Conservation (phyloP, 225 moss, liverwort and hornwort genomes). For the Pleurozium schreberi region DNA sequence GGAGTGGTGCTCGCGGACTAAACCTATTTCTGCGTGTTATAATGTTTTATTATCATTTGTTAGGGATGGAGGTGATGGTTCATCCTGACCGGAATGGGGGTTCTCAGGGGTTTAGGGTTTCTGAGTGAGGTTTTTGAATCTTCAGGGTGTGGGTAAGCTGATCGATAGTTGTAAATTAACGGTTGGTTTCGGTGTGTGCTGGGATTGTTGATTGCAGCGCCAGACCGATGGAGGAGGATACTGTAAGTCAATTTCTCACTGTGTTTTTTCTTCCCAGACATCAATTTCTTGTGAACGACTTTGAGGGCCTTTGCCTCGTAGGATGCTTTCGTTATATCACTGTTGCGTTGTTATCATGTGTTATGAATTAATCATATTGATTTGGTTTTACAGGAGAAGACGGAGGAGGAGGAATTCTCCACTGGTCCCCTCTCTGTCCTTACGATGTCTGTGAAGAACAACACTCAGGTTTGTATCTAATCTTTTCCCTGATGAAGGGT, state of each 20-base stretch:
- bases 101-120: background rate
- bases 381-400: conserved; percentile 56
- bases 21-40: background rate
- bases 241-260: conserved; percentile 10
- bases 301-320: background rate
- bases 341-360: background rate
- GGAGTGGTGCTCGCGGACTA: background rate
- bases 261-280: background rate
- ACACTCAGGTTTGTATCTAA: conserved; percentile 48
- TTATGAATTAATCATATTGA: background rate
- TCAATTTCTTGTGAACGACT: background rate
- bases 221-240: conserved; percentile 45
- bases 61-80: background rate
- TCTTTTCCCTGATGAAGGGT: background rate
- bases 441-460: conserved; percentile 89
- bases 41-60: background rate
- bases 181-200: background rate
- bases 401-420: conserved; percentile 87
- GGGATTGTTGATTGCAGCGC: conserved; percentile 5
- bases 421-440: conserved; percentile 76
- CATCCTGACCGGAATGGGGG: background rate
- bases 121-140: background rate
- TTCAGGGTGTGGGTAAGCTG: background rate
- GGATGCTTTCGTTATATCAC: background rate
- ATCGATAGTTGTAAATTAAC: background rate